phyloP scores from a whole-genome alignment of 202 grass and related monocot species.

The Bolboschoenoplectus hybrid region DNA sequence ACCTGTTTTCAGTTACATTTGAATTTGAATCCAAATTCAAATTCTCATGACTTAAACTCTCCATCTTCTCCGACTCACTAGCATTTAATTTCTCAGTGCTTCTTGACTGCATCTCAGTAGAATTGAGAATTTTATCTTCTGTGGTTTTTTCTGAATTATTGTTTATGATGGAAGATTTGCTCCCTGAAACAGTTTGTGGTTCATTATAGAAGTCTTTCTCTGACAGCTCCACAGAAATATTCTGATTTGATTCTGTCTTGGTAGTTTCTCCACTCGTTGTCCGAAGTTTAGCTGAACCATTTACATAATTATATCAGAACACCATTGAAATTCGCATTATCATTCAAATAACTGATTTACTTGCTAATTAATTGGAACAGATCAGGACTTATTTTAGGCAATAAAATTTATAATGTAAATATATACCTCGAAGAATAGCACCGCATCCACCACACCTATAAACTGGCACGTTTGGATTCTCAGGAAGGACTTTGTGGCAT shows the following conservation, averaged over 20 bases:
- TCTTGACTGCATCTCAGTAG: constrained; percentile 11
- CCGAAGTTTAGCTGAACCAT: constrained; percentile 71
- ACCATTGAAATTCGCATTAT: neutral
- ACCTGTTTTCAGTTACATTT: constrained; percentile 15
- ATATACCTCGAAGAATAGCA: constrained; percentile 71
- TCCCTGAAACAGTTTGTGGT: constrained; percentile 35
- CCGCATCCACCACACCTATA: constrained; percentile 74
- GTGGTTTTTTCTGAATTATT: constrained; percentile 3
- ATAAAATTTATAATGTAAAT: neutral
- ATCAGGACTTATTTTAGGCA: neutral
- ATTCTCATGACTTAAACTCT: constrained; percentile 21
- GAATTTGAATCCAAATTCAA: constrained; percentile 32
- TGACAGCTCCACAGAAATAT: constrained; percentile 5
- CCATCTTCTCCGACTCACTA: constrained; percentile 9
- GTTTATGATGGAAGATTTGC: constrained; percentile 30
- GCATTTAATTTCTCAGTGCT: constrained; percentile 24
- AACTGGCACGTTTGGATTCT: constrained; percentile 53
- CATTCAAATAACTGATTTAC: neutral
- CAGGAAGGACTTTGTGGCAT: constrained; percentile 67
- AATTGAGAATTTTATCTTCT: constrained; percentile 27
- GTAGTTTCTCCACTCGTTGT: constrained; percentile 41
- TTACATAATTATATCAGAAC: constrained; percentile 28
- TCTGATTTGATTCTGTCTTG: constrained; percentile 38
- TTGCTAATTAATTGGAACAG: neutral
- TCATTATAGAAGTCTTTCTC: constrained; percentile 41